Evolutionary conservation across 2,329 filamentous ascomycete species (phyloP).

Genomic region (Pezicula radicicola): DNA sequence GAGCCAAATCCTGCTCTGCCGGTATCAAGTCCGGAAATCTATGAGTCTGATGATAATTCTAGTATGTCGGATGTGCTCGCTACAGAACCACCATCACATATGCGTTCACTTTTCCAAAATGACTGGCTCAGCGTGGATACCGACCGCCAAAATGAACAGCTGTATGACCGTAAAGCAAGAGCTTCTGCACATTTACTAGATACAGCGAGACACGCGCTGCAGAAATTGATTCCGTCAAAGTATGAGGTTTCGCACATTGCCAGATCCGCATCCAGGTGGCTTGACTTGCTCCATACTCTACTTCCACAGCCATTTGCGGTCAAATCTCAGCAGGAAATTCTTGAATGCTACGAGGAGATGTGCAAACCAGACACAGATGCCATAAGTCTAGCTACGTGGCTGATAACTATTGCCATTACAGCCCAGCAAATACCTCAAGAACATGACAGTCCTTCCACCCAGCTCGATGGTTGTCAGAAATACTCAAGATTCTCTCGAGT

Average conservation of each 20-base stretch:
- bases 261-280: slow-evolving; percentile 22
- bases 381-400: slow-evolving; percentile 22
- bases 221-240: slow-evolving; percentile 22
- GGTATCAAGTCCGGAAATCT: not conserved
- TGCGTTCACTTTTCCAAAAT: slow-evolving; percentile 29
- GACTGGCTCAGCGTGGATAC: slow-evolving; percentile 21
- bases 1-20: not conserved
- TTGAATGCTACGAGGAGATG: slow-evolving; percentile 24
- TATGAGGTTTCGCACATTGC: slow-evolving; percentile 20
- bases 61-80: slow-evolving; percentile 9
- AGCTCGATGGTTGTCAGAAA: not conserved
- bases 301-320: slow-evolving; percentile 20
- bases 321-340: slow-evolving; percentile 17
- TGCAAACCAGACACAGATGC: slow-evolving; percentile 17
- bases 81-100: slow-evolving; percentile 23
- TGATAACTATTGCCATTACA: slow-evolving; percentile 27
- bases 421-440: slow-evolving; percentile 21
- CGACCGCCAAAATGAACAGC: slow-evolving; percentile 8
- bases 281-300: slow-evolving; percentile 21
- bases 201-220: slow-evolving; percentile 9
- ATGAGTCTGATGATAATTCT: slow-evolving; percentile 13
- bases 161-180: slow-evolving; percentile 37
- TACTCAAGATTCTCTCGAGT: slow-evolving; percentile 14
- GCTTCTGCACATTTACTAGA: slow-evolving; percentile 6
- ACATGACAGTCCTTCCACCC: slow-evolving; percentile 1